Evolutionary conservation across 192 early-diverging fungal genomes (phyloP), one percentile per base, ranked within the genome.

Genomic region (Rhizophlyctis rosea): DNA sequence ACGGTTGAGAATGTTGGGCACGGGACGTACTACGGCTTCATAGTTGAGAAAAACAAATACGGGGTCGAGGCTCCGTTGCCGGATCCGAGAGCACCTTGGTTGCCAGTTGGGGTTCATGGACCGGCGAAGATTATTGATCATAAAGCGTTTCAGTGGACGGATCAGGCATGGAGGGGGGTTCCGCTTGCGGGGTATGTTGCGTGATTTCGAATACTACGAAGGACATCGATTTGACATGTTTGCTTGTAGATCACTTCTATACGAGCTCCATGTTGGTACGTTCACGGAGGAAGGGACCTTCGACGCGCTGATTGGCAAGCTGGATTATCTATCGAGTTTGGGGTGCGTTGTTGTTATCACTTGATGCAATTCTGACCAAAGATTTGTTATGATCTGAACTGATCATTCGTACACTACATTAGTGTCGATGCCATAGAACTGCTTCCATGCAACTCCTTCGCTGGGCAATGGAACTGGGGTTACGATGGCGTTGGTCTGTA

Each of bases 381-480:
- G n/a, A n/a, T n/a, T n/a, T n/a, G n/a, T n/a, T n/a, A n/a, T n/a
- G n/a, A n/a, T n/a, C n/a, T n/a, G n/a, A n/a, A n/a, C n/a, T n/a
- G n/a, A n/a, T n/a, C n/a, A n/a, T n/a, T n/a, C n/a, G n/a, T n/a
- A n/a, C n/a, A n/a, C n/a, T n/a, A n/a, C n/a, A n/a, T n/a, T 13
- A 44, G 39, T 9, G 35, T 68, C 14, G 67, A 68, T 28, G 67
- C 67, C 14, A 34, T 68, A 23, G 67, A 68, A 39, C 59, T 68
- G 27, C 54, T 68, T 0, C 67, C 67, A 14, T 68, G 67, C 67
- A 68, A 68, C 52, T 23, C 67, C n/a, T 68, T 68, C 53, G 59
- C 67, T 14, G 67, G 67, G 4, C 31, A 68, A 29, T 68, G 67
- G 67, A 68, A 68, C 67, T 68, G 67, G 67, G 67, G 67, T 5